These are phyloP conservation scores for Sporothrix pseudoabietina DNA, from an alignment of 2,329 filamentous ascomycete species.

Conservation along the genomic window DNA sequence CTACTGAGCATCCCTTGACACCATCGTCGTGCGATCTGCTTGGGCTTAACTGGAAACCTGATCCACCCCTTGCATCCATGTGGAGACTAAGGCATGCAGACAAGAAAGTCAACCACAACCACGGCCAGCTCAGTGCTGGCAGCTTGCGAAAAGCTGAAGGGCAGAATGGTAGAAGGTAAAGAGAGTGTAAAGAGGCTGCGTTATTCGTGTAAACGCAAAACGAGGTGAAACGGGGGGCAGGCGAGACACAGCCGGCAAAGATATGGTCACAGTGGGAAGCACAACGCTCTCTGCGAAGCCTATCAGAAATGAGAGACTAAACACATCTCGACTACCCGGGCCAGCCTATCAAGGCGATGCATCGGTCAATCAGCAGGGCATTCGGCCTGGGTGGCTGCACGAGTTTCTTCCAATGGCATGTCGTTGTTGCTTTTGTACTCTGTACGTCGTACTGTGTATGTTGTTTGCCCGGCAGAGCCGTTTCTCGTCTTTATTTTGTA, in stretches of 20 bases:
- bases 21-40: constrained; percentile 20
- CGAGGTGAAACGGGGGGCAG: background rate
- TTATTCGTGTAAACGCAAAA: constrained; percentile 8
- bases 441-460: too few species aligned
- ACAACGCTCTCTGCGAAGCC: background rate
- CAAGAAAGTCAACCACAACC: background rate
- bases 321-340: background rate
- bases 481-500: background rate
- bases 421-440: too few species aligned
- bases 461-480: background rate
- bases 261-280: constrained; percentile 1
- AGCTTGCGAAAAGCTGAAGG: background rate
- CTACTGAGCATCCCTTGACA: background rate
- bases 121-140: background rate
- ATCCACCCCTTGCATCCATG: constrained; percentile 27
- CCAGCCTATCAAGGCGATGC: background rate
- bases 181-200: background rate
- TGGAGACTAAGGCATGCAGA: constrained; percentile 21
- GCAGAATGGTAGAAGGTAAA: background rate
- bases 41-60: background rate
- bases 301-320: background rate
- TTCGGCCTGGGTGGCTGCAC: background rate
- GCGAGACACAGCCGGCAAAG: background rate
- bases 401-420: background rate
- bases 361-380: background rate